Conservation (phyloP, 2,329 filamentous ascomycete genomes). For the Ophiosphaerella narmari region DNA sequence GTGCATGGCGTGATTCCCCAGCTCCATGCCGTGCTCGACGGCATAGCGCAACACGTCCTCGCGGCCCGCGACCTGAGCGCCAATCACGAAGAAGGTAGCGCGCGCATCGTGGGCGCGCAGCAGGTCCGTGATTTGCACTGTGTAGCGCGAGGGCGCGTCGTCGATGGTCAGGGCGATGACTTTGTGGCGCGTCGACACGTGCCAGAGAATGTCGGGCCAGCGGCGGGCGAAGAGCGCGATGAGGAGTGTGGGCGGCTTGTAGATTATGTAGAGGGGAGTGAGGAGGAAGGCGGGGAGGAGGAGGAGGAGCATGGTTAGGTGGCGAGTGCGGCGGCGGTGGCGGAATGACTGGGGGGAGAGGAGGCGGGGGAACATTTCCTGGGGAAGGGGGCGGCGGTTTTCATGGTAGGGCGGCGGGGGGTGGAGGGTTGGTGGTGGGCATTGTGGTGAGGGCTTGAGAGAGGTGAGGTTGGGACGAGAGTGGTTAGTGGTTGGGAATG, state of each 20-base stretch:
- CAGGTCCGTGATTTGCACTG: conserved; percentile 69
- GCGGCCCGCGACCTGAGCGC: conserved; percentile 68
- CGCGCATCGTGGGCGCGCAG: conserved; percentile 68
- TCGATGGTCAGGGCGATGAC: conserved; percentile 84
- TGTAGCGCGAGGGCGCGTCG: conserved; percentile 78
- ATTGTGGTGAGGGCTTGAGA: not conserved
- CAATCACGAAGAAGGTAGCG: conserved; percentile 90
- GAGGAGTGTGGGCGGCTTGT: conserved; percentile 76
- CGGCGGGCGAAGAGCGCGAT: conserved; percentile 71
- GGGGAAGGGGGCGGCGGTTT: not conserved
- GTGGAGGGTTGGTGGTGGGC: not conserved
- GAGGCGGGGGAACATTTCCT: conserved; percentile 32
- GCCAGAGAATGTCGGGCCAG: conserved; percentile 82
- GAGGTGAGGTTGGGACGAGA: not conserved
- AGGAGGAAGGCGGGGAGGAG: conserved; percentile 31
- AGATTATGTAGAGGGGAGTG: conserved; percentile 66
- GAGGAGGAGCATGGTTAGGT: conserved; percentile 44
- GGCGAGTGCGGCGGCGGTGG: conserved; percentile 42
- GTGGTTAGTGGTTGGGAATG: not conserved
- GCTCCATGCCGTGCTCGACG: conserved; percentile 59
- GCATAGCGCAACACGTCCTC: conserved; percentile 56
- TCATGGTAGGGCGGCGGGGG: not conserved
- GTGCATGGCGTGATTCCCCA: conserved; percentile 88
- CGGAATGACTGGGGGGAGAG: conserved; percentile 44
- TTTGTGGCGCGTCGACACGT: conserved; percentile 62